Base-by-base conservation (phyloP, 306 rosid genomes). In the Inga laurina region DNA sequence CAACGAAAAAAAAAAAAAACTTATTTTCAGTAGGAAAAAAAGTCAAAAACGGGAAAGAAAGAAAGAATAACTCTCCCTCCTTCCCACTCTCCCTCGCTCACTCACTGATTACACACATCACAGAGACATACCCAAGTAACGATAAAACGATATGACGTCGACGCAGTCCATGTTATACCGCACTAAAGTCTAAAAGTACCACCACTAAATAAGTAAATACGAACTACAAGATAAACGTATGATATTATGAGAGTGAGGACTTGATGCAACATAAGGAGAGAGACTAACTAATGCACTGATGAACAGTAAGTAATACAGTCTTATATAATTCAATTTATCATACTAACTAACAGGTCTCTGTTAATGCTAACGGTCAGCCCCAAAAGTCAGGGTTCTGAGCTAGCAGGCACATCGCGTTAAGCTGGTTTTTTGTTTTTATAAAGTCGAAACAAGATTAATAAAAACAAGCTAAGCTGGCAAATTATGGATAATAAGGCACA, bases 401-500 rank as follows among this genome's bases (percentile, higher is more conserved):
- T 72, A 45, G 59, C 6, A 45, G 46, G 13, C 59, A 72, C 59
- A 45, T 75, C 7, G 76, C 37, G 49, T 67, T 64, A 77, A 56
- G 39, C 44, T 30, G 8, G 16, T 52, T 30, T 22, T 18, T 67
- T 27, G 30, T 27, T 27, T 43, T 34, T 12, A 16, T 61, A 1
- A 3, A 2, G 13, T 71, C 24, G 18, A 76, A 62, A 74, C 74
- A 70, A 39, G 1, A 37, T 54, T 76, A 21, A 22, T 22, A n/a
- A 22, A 57, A 78, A 12, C 51, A 34, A 76, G 43, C 14, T 6
- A 6, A 39, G 43, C 43, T 39, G 0, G 22, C 21, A 72, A 8
- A 67, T n/a, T 65, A 84, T 69, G 93, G 94, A 68, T 91, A 89
- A 82, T 92, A 88, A 75, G 97, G 90, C 62, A 87, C 81, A 24